phyloP scores from a whole-genome alignment of 1,139 yeast genomes.

The Martiniozyma asiatica region DNA sequence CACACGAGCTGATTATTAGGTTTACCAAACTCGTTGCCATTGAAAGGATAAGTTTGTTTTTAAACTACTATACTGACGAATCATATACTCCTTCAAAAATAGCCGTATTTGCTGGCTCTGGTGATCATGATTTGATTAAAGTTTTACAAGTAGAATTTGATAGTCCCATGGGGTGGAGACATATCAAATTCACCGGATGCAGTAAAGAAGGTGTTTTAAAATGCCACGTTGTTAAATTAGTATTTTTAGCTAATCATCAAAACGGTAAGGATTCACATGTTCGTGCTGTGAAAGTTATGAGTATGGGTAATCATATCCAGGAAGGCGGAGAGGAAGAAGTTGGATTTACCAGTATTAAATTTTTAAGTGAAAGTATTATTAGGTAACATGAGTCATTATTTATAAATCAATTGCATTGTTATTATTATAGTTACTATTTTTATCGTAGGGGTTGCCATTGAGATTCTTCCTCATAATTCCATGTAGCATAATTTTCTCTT shows the following conservation, averaged over 20 bases:
- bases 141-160: slow-evolving; percentile 56
- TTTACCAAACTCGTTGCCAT: slow-evolving; percentile 71
- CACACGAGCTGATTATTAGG: slow-evolving; percentile 71
- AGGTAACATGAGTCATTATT: slow-evolving; percentile 9
- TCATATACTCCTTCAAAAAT: slow-evolving; percentile 83
- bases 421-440: no score
- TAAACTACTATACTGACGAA: slow-evolving; percentile 62
- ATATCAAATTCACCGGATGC: slow-evolving; percentile 52
- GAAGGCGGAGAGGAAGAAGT: slow-evolving; percentile 14
- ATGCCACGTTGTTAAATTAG: slow-evolving; percentile 59
- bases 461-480: slow-evolving; percentile 5
- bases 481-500: slow-evolving; percentile 5
- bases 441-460: slow-evolving; percentile 8
- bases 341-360: slow-evolving; percentile 21
- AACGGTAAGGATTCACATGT: slow-evolving; percentile 95
- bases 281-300: slow-evolving; percentile 52
- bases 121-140: slow-evolving; percentile 71
- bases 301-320: slow-evolving; percentile 24
- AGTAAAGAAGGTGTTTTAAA: slow-evolving; percentile 51
- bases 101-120: slow-evolving; percentile 67
- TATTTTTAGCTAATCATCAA: slow-evolving; percentile 76
- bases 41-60: slow-evolving; percentile 59
- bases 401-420: slow-evolving; percentile 2
- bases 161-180: slow-evolving; percentile 83
- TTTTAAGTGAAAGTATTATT: slow-evolving; percentile 22